These are phyloP conservation scores for Baudoinia panamericana DNA, from an alignment of 495 filamentous ascomycete species.

Conservation along the genomic window DNA sequence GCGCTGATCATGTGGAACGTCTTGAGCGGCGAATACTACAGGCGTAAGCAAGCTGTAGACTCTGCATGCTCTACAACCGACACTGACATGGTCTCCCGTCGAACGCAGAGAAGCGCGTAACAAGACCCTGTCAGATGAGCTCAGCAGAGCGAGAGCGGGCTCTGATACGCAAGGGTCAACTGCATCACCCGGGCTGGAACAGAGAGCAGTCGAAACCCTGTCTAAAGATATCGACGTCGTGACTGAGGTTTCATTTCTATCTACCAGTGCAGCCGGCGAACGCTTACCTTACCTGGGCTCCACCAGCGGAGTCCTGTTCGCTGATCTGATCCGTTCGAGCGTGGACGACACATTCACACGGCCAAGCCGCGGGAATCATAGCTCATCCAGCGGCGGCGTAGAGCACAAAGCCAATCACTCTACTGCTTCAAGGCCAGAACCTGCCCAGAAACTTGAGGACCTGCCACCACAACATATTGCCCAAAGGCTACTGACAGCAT, in stretches of 20 bases:
- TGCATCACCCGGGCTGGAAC: no score
- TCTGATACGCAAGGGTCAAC: no score
- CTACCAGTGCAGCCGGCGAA: slow-evolving; percentile 11
- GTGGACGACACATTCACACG: not conserved
- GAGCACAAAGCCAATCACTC: not conserved
- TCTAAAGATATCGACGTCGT: no score
- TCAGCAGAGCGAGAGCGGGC: slow-evolving; percentile 1
- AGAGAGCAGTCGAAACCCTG: no score
- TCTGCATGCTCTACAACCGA: no score
- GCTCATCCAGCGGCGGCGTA: not conserved
- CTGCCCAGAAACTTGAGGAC: not conserved
- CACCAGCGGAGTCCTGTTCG: slow-evolving; percentile 10
- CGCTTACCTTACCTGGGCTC: slow-evolving; percentile 14
- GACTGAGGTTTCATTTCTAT: slow-evolving; percentile 8
- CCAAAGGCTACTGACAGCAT: slow-evolving; percentile 1
- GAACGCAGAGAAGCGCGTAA: not conserved
- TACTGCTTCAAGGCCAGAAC: not conserved
- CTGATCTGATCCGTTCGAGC: slow-evolving; percentile 4
- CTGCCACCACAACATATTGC: slow-evolving; percentile 4
- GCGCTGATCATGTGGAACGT: slow-evolving; percentile 4
- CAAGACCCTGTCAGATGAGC: slow-evolving; percentile 2
- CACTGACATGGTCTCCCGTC: no score
- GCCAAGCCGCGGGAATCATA: no score
- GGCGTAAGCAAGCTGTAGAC: no score
- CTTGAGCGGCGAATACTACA: not conserved